phyloP scores from a whole-genome alignment of 2,329 filamentous ascomycete species.

The Hypoxylon sp. region DNA sequence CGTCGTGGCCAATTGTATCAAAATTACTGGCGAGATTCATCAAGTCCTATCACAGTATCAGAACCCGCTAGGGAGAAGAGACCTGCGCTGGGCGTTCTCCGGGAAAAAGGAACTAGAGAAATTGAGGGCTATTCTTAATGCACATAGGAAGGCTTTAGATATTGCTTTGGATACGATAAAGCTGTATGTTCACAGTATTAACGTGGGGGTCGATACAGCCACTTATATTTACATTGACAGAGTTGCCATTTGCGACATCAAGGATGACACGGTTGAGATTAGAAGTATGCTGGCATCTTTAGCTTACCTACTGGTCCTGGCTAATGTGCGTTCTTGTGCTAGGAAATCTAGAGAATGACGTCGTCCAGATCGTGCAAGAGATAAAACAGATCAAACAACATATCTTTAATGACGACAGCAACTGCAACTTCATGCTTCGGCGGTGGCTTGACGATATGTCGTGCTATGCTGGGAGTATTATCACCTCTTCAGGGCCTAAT shows the following conservation, averaged over 20 bases:
- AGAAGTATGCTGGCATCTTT: background rate
- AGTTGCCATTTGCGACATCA: background rate
- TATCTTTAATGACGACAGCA: background rate
- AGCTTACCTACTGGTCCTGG: background rate
- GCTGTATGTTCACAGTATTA: conserved; percentile 3
- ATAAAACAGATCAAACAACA: background rate
- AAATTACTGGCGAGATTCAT: background rate
- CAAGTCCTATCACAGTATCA: background rate
- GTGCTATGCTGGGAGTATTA: background rate
- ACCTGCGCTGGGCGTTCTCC: background rate
- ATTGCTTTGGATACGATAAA: conserved; percentile 5
- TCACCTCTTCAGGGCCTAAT: background rate
- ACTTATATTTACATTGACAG: background rate
- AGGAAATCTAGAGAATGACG: background rate
- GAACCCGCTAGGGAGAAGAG: background rate
- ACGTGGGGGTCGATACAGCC: too few species aligned
- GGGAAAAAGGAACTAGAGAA: conserved; percentile 5
- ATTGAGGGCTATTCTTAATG: conserved; percentile 14
- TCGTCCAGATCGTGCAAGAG: background rate
- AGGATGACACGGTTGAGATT: background rate
- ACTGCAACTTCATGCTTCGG: background rate
- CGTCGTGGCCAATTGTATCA: too few species aligned
- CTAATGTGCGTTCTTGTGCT: background rate
- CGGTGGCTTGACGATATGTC: background rate
- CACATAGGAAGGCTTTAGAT: conserved; percentile 2